Conservation (phyloP, 2,329 filamentous ascomycete species). For the Thielaviopsis ethacetica region DNA sequence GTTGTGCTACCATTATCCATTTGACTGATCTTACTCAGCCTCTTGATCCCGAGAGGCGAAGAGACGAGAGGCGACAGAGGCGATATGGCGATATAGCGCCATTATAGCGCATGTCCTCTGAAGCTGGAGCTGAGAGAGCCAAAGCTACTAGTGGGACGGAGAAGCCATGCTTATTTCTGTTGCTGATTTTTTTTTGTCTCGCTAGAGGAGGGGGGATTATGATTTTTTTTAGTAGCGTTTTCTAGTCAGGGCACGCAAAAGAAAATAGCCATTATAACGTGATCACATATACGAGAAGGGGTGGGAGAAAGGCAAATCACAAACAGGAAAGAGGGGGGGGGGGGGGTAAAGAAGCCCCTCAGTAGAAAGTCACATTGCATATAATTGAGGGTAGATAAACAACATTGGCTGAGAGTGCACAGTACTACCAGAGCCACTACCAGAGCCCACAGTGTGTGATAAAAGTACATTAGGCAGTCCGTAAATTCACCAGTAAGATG, state of each 20-base stretch:
- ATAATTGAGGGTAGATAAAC: no score
- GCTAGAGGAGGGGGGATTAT: no score
- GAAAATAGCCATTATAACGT: not conserved
- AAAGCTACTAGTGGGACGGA: no score
- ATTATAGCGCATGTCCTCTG: not conserved
- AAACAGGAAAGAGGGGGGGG: not conserved
- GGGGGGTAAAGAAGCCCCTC: not conserved
- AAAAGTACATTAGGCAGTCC: not conserved
- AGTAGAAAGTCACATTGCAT: not conserved
- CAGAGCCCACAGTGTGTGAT: not conserved
- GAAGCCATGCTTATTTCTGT: no score
- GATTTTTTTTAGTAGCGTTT: not conserved
- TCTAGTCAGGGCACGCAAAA: not conserved
- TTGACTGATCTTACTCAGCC: not conserved
- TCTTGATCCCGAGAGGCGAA: no score
- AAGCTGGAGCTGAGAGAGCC: no score
- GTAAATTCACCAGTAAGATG: not conserved
- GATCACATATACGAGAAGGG: not conserved
- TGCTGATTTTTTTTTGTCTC: no score
- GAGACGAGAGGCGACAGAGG: no score
- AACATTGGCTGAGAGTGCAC: no score
- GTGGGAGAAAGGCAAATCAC: not conserved
- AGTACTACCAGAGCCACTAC: no score
- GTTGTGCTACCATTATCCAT: not conserved
- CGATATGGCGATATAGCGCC: not conserved